Base-by-base conservation (phyloP, 1,284 basidiomycete species). In the Trichosporon coremiiforme region DNA sequence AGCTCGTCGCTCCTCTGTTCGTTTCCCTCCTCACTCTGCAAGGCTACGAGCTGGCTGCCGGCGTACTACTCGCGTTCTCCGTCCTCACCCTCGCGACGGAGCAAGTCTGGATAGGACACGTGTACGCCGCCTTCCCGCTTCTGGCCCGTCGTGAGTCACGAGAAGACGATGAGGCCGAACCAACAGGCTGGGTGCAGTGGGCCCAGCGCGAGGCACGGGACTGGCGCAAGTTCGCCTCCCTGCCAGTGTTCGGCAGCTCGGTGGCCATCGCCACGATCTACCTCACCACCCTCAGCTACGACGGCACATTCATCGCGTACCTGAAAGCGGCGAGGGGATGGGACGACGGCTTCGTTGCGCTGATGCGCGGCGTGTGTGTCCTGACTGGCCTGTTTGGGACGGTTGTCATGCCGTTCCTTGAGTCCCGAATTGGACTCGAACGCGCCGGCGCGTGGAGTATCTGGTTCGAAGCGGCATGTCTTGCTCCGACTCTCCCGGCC, bases 361-460 rank as follows among this genome's bases (percentile, higher is more conserved):
- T 77, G n/a, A 85, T 85, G 84, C 75, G 85, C 41, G 78, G 77
- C 64, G 69, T 75, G 68, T 7, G 8, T 3, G 53, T 65, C 25
- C 66, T 67, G 25, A 66, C 38, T n/a, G 85, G 85, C 0, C 71
- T 87, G 10, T 20, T 84, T 0, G 86, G 86, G 0, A 87, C 86
- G 0, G 75, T 83, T 2, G 64, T 81, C 6, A 85, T 86, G 85
- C 86, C 86, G 0, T 50, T 76, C 3, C 73, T 86, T 22, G 85
- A 85, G 68, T 74, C 71, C 3, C 71, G 45, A 1, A 33, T 33
- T 10, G 53, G 66, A 0, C 77, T 86, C 2, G 83, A 84, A 5
- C 74, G 86, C 22, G 83, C 85, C 0, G 86, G 86, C 13, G 83
- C 82, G 0, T 87, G 85, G 85, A 80, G 78, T 15, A 82, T 85